These are phyloP conservation scores for Neonectria faginata DNA, from an alignment of 2,329 filamentous ascomycete genomes.

Conservation along the genomic window DNA sequence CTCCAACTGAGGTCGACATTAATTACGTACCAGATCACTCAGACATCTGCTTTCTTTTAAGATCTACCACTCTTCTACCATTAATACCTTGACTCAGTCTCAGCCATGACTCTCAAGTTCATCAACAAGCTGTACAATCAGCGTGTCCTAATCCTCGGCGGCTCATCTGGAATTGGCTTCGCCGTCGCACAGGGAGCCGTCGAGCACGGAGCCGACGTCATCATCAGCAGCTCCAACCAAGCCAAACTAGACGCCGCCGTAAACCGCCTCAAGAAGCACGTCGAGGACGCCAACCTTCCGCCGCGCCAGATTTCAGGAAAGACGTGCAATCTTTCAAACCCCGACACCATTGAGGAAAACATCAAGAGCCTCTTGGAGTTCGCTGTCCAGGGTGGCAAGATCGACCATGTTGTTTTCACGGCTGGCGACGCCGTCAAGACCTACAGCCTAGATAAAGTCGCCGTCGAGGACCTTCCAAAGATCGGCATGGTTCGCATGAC, in stretches of 20 bases:
- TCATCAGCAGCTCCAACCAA: constrained; percentile 69
- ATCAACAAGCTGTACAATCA: constrained; percentile 51
- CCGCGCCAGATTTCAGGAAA: constrained; percentile 43
- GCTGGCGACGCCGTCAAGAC: constrained; percentile 60
- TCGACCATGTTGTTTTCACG: constrained; percentile 70
- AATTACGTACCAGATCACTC: neutral
- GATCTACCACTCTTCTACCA: neutral
- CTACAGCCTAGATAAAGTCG: constrained; percentile 55
- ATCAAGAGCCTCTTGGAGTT: constrained; percentile 61
- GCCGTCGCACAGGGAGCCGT: constrained; percentile 69
- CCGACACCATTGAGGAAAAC: constrained; percentile 50
- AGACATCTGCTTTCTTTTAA: neutral
- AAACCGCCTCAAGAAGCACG: constrained; percentile 49
- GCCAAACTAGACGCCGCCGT: constrained; percentile 61
- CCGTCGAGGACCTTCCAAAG: constrained; percentile 53
- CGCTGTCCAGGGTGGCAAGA: constrained; percentile 58
- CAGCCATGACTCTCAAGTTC: constrained; percentile 41
- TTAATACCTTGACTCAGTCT: constrained; percentile 7
- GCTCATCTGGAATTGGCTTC: constrained; percentile 72
- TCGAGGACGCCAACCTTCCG: constrained; percentile 52
- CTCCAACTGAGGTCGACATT: neutral
- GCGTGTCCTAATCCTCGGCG: constrained; percentile 71
- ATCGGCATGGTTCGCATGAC: constrained; percentile 63
- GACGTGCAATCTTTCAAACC: constrained; percentile 37
- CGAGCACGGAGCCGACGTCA: constrained; percentile 66